Conservation (phyloP, 2,329 filamentous ascomycete genomes). For the Arachnomyces sp. region DNA sequence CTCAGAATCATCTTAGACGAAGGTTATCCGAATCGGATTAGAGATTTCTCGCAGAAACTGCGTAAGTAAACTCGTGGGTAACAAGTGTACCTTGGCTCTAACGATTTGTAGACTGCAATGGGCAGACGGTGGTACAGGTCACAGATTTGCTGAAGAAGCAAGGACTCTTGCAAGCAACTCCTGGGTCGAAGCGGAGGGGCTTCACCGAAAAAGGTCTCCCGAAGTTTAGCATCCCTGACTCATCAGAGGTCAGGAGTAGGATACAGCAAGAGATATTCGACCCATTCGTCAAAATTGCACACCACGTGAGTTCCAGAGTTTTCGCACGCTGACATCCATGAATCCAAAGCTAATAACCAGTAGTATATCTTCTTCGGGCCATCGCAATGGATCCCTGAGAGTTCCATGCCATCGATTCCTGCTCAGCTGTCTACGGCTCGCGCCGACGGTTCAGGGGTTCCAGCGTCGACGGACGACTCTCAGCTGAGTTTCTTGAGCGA, state of each 20-base stretch:
- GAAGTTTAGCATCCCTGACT: conserved; percentile 18
- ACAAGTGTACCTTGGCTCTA: conserved; percentile 5
- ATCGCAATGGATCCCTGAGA: too few relatives aligned
- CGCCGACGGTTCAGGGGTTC: too few relatives aligned
- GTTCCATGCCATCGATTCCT: too few relatives aligned
- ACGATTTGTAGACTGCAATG: conserved; percentile 23
- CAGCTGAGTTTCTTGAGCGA: too few relatives aligned
- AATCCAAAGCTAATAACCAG: too few relatives aligned
- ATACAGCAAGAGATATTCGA: conserved; percentile 24
- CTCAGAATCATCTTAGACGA: conserved; percentile 23
- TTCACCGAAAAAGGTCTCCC: conserved; percentile 23
- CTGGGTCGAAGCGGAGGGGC: conserved; percentile 24
- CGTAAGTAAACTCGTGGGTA: conserved; percentile 17
- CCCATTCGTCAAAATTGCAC: conserved; percentile 25
- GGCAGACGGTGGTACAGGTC: conserved; percentile 21
- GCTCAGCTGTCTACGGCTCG: too few relatives aligned
- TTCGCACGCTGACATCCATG: not conserved
- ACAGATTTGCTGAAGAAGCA: conserved; percentile 23
- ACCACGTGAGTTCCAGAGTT: conserved; percentile 21
- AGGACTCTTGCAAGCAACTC: conserved; percentile 20
- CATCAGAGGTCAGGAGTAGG: conserved; percentile 13
- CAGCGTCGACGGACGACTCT: too few relatives aligned
- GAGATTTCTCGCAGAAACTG: conserved; percentile 22
- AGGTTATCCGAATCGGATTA: conserved; percentile 21
- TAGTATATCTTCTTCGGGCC: too few relatives aligned